These are phyloP conservation scores for Asterophora parasitica DNA, from an alignment of 768 basidiomycete genomes.

Conservation along the genomic window DNA sequence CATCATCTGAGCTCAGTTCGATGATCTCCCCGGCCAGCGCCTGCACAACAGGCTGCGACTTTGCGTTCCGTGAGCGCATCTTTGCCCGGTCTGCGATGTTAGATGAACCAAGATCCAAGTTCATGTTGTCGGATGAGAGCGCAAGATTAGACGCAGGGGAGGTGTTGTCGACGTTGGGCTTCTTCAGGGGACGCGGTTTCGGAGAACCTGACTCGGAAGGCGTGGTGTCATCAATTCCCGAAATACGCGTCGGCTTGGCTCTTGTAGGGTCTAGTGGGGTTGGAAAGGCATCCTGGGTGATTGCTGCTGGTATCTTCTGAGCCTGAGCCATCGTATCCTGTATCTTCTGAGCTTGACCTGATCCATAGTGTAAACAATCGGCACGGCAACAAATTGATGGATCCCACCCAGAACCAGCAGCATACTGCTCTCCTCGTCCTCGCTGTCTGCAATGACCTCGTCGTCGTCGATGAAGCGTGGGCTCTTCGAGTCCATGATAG, in stretches of 20 bases:
- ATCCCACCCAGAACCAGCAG: neutral
- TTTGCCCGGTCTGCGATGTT: conserved; percentile 58
- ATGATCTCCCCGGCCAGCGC: conserved; percentile 30
- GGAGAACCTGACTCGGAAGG: no score
- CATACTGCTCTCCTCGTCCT: conserved; percentile 26
- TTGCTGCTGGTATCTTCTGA: neutral
- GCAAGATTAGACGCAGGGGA: neutral
- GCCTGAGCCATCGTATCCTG: no score
- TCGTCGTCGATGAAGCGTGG: conserved; percentile 20
- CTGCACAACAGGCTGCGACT: conserved; percentile 6
- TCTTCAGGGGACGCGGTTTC: conserved; percentile 25
- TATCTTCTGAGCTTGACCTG: neutral
- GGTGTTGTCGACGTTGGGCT: neutral
- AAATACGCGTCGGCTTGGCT: neutral
- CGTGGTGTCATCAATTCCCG: neutral
- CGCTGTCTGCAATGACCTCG: conserved; percentile 49
- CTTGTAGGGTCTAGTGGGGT: neutral
- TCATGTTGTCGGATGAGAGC: conserved; percentile 7
- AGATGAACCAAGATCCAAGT: conserved; percentile 18
- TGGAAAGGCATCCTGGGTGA: conserved; percentile 11
- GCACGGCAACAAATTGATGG: neutral
- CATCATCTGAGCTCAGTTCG: conserved; percentile 40
- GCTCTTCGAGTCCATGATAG: conserved; percentile 13
- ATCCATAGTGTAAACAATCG: neutral
- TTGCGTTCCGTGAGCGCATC: conserved; percentile 41